A percentile compares a stretch with the other conserved stretches of the same genome.
Conservation (phyloP, 306 rosid species). For the Nissolia schottii region DNA sequence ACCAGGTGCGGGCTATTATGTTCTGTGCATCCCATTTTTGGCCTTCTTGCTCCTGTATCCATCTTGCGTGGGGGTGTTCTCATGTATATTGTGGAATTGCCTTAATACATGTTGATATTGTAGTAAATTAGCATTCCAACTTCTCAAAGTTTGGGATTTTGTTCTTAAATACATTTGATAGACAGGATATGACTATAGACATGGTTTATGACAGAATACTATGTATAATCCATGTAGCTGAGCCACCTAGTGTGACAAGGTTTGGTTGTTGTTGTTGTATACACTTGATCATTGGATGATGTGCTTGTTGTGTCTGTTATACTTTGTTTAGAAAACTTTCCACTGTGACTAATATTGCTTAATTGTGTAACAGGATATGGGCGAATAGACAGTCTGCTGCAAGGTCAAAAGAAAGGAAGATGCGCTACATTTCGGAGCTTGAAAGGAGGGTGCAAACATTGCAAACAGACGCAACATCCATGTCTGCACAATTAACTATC, state of each 20-base stretch:
- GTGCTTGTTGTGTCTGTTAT: background rate
- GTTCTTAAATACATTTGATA: too few relatives aligned
- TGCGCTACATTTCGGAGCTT: conserved; percentile 82
- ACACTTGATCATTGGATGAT: background rate
- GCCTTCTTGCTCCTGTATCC: background rate
- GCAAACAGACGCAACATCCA: conserved; percentile 84
- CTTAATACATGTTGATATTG: background rate
- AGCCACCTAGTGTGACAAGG: too few relatives aligned
- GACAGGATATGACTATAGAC: too few relatives aligned
- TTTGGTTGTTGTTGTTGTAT: too few relatives aligned
- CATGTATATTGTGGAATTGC: background rate
- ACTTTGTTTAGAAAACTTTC: background rate
- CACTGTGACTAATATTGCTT: background rate
- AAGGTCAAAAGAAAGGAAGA: conserved; percentile 92
- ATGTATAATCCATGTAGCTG: too few relatives aligned
- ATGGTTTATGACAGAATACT: too few relatives aligned
- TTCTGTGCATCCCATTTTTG: background rate
- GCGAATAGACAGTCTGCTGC: conserved; percentile 95
- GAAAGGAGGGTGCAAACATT: conserved; percentile 81
- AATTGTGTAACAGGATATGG: conserved; percentile 60
- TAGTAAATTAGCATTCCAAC: background rate
- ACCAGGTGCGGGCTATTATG: too few relatives aligned
- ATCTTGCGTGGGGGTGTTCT: background rate
- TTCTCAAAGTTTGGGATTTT: background rate
- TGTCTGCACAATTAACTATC: conserved; percentile 76